Evolutionary conservation across 805 yeast species (phyloP), one percentile per base, ranked within the genome.

Genomic region (Pichia occidentalis): DNA sequence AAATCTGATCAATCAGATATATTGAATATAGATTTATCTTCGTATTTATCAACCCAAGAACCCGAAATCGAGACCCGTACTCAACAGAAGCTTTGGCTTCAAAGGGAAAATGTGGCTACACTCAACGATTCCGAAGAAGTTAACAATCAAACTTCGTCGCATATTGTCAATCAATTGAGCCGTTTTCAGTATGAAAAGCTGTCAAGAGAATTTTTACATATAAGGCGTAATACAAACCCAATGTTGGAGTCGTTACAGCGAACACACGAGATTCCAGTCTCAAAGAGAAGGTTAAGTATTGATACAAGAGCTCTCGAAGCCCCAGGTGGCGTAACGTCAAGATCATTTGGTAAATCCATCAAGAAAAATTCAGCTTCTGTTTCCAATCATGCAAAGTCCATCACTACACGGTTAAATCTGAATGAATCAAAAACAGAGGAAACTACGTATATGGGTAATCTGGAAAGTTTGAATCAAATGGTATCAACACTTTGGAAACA

Each of bases 81-180:
- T 0, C 95, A 85, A 53, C 92, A 83, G 53, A 72, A 79, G 45
- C 67, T 86, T 36, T 85, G 95, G 95, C 63, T 85, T 24, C 95
- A 83, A 56, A 66, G 90, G 46, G 90, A 83, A 47, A 56, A 53
- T 36, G 41, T 56, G 22, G 80, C 75, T 49, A 76, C 85, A 3
- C 62, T 81, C 29, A 63, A 80, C 61, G 88, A 80, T 53, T 58
- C 78, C 36, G 43, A 35, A 18, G 44, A 34, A 10, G 29, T 24
- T 2, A 22, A 24, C 4, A 63, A 50, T 36, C 59, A 49, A 45
- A 54, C 48, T 21, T 51, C 49, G 20, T 49, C 43, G 20, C 38
- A 44, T 8, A 34, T 57, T 16, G 47, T 51, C 13, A 49, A 66
- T 24, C 61, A 62, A 52, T 71, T 71, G 29, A 70, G 77, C 6